Conservation (phyloP, 768 basidiomycete species). For the Boletus sensibilis region DNA sequence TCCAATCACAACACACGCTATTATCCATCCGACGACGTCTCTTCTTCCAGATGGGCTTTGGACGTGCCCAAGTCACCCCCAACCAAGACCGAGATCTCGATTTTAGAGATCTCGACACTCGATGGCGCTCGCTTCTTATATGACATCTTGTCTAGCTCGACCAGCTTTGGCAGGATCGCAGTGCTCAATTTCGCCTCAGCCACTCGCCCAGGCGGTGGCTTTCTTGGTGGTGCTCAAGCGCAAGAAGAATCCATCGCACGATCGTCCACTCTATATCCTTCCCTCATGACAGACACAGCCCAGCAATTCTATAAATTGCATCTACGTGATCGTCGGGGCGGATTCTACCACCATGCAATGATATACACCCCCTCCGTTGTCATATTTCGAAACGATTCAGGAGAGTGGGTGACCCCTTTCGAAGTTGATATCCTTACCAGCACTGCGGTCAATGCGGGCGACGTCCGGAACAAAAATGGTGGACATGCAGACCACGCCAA, state of each 20-base stretch:
- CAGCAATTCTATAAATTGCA: slow-evolving; percentile 65
- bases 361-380: slow-evolving; percentile 65
- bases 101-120: slow-evolving; percentile 64
- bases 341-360: slow-evolving; percentile 78
- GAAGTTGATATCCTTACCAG: slow-evolving; percentile 67
- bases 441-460: slow-evolving; percentile 72
- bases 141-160: slow-evolving; percentile 15
- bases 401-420: slow-evolving; percentile 54
- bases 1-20: slow-evolving; percentile 48
- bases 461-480: slow-evolving; percentile 35
- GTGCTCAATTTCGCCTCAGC: slow-evolving; percentile 79
- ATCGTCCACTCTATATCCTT: slow-evolving; percentile 65
- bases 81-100: slow-evolving; percentile 38
- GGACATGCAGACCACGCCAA: slow-evolving; percentile 10
- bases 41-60: slow-evolving; percentile 47
- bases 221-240: slow-evolving; percentile 67
- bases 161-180: slow-evolving; percentile 43
- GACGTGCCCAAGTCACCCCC: slow-evolving; percentile 9
- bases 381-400: slow-evolving; percentile 63
- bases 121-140: slow-evolving; percentile 51
- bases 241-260: slow-evolving; percentile 83
- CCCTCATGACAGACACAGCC: slow-evolving; percentile 54
- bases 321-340: slow-evolving; percentile 43
- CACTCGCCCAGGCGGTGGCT: slow-evolving; percentile 74
- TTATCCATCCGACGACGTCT: slow-evolving; percentile 47